A percentile compares a stretch with the other conserved stretches of the same genome.
Conservation (phyloP, 352 stramenopile genomes). For the Pythium biforme region DNA sequence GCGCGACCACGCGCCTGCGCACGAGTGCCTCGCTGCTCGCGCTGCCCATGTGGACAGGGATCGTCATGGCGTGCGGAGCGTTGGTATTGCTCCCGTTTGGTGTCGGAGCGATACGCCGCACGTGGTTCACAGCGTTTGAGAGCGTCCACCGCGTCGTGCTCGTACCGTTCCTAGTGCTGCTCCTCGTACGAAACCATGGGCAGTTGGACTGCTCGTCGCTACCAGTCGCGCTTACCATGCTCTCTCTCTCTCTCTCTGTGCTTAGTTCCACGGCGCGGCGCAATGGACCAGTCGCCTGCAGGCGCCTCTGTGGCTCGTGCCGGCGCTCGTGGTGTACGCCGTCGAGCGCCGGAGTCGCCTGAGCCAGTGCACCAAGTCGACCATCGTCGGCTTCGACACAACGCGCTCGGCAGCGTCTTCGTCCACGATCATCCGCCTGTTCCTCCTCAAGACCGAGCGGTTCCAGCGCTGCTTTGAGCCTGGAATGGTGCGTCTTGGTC, state of each 20-base stretch:
- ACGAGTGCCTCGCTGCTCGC: slow-evolving; percentile 1
- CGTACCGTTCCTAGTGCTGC: slow-evolving; percentile 30
- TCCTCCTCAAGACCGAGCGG: slow-evolving; percentile 32
- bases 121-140: slow-evolving; percentile 33
- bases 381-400: slow-evolving; percentile 26
- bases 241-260: not conserved
- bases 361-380: not conserved
- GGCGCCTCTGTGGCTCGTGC: slow-evolving; percentile 35
- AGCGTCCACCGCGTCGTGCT: slow-evolving; percentile 33
- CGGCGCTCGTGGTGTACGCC: slow-evolving; percentile 30
- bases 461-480: slow-evolving; percentile 31
- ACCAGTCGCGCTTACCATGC: not conserved
- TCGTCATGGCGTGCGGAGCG: slow-evolving; percentile 34
- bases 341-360: slow-evolving; percentile 32
- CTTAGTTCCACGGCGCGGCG: slow-evolving; percentile 38
- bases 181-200: slow-evolving; percentile 40
- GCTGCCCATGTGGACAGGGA: slow-evolving; percentile 45
- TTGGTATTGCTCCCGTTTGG: slow-evolving; percentile 30
- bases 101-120: slow-evolving; percentile 18
- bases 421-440: slow-evolving; percentile 25
- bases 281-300: slow-evolving; percentile 38
- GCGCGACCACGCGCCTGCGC: not conserved
- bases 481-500: slow-evolving; percentile 32
- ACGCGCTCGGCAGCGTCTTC: not conserved
- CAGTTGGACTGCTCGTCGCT: no score